A percentile compares a stretch with the other conserved stretches of the same genome.
phyloP scores from a whole-genome alignment of 177 flowering plant genomes.

The Tripterygium wilfordii region DNA sequence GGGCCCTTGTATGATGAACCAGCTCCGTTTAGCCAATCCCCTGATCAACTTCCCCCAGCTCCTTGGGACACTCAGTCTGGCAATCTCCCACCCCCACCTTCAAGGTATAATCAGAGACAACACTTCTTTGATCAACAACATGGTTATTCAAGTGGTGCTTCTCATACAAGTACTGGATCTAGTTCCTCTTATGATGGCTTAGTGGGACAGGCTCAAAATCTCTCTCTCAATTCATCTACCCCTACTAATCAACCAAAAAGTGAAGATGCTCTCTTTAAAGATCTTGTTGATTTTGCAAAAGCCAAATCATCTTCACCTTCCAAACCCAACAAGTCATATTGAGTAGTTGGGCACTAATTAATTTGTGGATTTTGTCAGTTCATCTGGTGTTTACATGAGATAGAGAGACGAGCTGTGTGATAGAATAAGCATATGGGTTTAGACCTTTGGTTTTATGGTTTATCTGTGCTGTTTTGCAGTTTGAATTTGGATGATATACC shows the following conservation, averaged over 20 bases:
- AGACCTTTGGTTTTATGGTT: too few relatives aligned
- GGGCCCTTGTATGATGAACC: slow-evolving; percentile 48
- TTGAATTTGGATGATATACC: too few relatives aligned
- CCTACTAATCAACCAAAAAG: slow-evolving; percentile 44
- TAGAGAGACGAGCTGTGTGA: too few relatives aligned
- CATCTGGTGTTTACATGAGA: too few relatives aligned
- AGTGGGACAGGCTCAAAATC: slow-evolving; percentile 56
- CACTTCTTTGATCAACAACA: slow-evolving; percentile 72
- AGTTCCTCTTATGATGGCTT: slow-evolving; percentile 60
- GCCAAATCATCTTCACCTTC: slow-evolving; percentile 64
- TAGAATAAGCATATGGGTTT: too few relatives aligned
- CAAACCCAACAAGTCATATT: slow-evolving; percentile 48
- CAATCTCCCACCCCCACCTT: slow-evolving; percentile 78
- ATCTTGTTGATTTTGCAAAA: slow-evolving; percentile 92
- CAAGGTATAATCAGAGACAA: slow-evolving; percentile 71
- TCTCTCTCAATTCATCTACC: slow-evolving; percentile 53
- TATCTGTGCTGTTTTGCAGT: too few relatives aligned
- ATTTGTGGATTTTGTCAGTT: too few relatives aligned
- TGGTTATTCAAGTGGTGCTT: slow-evolving; percentile 14
- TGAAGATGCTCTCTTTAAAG: slow-evolving; percentile 90
- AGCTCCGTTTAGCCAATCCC: slow-evolving; percentile 25
- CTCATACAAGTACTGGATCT: slow-evolving; percentile 40
- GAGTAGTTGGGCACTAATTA: slow-evolving; percentile 18
- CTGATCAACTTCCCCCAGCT: slow-evolving; percentile 47
- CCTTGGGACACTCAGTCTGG: slow-evolving; percentile 46